Base-by-base conservation (phyloP, 768 basidiomycete species). In the Suillus ampliporus region DNA sequence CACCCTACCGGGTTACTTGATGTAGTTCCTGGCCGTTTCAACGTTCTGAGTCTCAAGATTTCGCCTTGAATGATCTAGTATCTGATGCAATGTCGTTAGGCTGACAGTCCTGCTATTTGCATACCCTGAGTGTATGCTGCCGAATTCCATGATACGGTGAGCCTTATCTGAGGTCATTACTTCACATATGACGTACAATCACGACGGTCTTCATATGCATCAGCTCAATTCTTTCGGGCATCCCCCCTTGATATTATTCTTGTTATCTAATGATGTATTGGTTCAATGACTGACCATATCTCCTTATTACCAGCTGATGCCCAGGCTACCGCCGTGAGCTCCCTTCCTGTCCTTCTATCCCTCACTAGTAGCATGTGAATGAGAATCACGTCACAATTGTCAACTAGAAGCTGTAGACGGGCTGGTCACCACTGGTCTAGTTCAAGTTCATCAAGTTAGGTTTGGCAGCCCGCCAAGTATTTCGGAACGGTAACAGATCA, bases 181-280 rank as follows among this genome's bases (percentile, higher is more conserved):
- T 52, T 61, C 72, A 64, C 65, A 21, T 60, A 87, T 88, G 89
- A 90, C 90, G 89, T 75, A 84, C 51, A 82, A 86, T 88, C 89
- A 92, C 91, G 91, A 93, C 91, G 91, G 91, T 92, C 91, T 92
- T 90, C 91, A 91, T 92, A 92, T 70, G n/a, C 62, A 74, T 73
- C 67, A 93, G 91, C 91, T 93, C 91, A 92, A 82, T 65, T 70
- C 71, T 47, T 76, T 86, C 89, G 91, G 91, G 89, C 90, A 89
- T 79, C 86, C 89, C 87, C 78, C 65, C 83, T 89, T 91, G 89
- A 91, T 79, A 58, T 6, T 31, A 3, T 64, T 68, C 68, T 61
- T 23, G 8, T 17, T 1, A 1, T 8, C 28, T 23, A 44, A 31
- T n/a, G n/a, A n/a, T n/a, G n/a, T n/a, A n/a, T 31, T 31, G 31